These are phyloP conservation scores for Hanseniaspora taiwanica DNA, from an alignment of 805 yeast genomes.

Conservation along the genomic window DNA sequence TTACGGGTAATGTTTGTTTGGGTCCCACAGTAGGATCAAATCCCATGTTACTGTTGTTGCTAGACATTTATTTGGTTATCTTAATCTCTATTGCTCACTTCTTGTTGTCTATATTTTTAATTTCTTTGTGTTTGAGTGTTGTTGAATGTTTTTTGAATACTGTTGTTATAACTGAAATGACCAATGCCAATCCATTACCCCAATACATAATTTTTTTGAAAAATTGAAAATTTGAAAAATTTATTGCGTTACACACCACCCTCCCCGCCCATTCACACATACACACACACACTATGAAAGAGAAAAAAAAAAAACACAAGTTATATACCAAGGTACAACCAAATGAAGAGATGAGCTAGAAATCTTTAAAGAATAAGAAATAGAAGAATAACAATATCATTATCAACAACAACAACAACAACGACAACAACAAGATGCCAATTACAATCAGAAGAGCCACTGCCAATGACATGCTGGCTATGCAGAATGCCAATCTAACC, in stretches of 20 bases:
- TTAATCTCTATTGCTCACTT: neutral
- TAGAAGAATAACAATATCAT: no score
- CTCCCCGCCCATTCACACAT: no score
- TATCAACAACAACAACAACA: neutral
- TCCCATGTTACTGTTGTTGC: conserved; percentile 1
- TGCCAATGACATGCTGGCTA: conserved; percentile 75
- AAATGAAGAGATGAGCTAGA: no score
- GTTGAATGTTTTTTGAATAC: neutral
- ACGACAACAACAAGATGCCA: conserved; percentile 36
- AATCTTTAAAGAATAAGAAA: no score
- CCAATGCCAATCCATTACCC: no score
- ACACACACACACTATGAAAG: no score
- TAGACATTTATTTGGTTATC: neutral
- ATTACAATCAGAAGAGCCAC: conserved; percentile 83
- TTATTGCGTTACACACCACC: no score
- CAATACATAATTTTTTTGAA: no score
- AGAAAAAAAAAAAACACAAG: no score
- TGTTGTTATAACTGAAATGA: no score
- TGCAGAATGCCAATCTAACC: conserved; percentile 88
- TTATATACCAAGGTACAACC: no score
- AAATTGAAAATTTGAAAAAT: no score
- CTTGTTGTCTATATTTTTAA: neutral
- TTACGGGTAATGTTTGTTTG: neutral
- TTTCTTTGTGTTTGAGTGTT: neutral
- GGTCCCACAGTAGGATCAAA: conserved; percentile 3